These are phyloP conservation scores for Daldinia caldariorum DNA, from an alignment of 495 filamentous ascomycete species.

Conservation along the genomic window DNA sequence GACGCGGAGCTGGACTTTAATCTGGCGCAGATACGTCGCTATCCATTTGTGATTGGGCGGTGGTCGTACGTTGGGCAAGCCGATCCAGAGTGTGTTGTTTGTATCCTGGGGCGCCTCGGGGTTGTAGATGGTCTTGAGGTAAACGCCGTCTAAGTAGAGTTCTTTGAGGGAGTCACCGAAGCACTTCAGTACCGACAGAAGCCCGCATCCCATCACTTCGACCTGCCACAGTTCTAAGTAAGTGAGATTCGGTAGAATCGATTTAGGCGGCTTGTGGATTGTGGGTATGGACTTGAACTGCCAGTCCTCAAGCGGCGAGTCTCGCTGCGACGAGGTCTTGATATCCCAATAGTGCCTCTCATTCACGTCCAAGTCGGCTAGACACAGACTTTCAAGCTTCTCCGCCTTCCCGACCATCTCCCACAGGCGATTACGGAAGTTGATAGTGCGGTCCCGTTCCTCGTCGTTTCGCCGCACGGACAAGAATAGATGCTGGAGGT, in stretches of 20 bases:
- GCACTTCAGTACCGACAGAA: slow-evolving; percentile 19
- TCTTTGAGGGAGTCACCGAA: slow-evolving; percentile 36
- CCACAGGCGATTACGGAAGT: slow-evolving; percentile 42
- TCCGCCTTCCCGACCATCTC: slow-evolving; percentile 40
- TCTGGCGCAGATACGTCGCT: slow-evolving; percentile 37
- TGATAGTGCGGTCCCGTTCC: slow-evolving; percentile 14
- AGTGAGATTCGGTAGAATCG: slow-evolving; percentile 33
- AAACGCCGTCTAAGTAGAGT: slow-evolving; percentile 42
- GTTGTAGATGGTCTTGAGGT: slow-evolving; percentile 37
- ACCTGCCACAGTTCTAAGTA: slow-evolving; percentile 43
- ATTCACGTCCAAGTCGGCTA: slow-evolving; percentile 36
- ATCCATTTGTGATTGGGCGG: slow-evolving; percentile 34
- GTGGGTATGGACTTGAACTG: slow-evolving; percentile 31
- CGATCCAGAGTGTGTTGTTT: slow-evolving; percentile 42
- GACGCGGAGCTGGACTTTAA: slow-evolving; percentile 28
- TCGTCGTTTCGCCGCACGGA: slow-evolving; percentile 39
- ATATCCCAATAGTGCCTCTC: slow-evolving; percentile 20
- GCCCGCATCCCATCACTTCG: slow-evolving; percentile 30
- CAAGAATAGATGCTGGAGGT: slow-evolving; percentile 36
- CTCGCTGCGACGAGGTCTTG: slow-evolving; percentile 26
- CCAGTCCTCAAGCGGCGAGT: slow-evolving; percentile 35
- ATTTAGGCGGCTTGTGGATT: slow-evolving; percentile 26
- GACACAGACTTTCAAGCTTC: slow-evolving; percentile 40
- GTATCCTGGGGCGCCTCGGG: slow-evolving; percentile 19
- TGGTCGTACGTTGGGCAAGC: slow-evolving; percentile 38